A percentile compares a stretch with the other conserved stretches of the same genome.
These are phyloP conservation scores for Amyloporia xantha DNA, from an alignment of 768 basidiomycete genomes.

Conservation along the genomic window DNA sequence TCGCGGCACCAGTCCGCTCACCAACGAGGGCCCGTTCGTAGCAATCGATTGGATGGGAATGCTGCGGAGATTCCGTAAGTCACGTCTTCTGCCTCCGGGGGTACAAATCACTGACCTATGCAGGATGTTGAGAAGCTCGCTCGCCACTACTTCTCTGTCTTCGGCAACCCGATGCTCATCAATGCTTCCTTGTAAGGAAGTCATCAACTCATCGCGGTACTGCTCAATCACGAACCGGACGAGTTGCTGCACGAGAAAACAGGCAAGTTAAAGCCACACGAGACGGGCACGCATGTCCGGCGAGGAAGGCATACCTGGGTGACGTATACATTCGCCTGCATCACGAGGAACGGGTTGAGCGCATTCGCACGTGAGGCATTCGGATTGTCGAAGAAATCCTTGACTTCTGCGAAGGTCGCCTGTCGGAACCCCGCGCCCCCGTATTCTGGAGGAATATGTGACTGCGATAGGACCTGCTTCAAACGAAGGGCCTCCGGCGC, in stretches of 20 bases:
- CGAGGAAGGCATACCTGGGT: constrained; percentile 64
- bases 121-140: constrained; percentile 79
- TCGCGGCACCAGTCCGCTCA: constrained; percentile 19
- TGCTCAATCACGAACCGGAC: constrained; percentile 90
- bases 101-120: constrained; percentile 48
- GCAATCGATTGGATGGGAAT: constrained; percentile 93
- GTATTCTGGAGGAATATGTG: constrained; percentile 50
- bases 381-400: constrained; percentile 88
- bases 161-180: constrained; percentile 62
- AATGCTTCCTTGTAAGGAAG: constrained; percentile 55
- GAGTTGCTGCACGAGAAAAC: constrained; percentile 61
- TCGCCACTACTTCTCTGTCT: constrained; percentile 78
- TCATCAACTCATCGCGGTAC: constrained; percentile 80
- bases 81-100: constrained; percentile 1
- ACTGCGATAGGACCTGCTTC: constrained; percentile 46
- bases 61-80: constrained; percentile 29
- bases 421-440: constrained; percentile 71
- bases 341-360: constrained; percentile 83
- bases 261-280: not conserved
- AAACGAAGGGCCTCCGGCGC: constrained; percentile 71
- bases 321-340: constrained; percentile 89
- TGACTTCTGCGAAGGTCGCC: constrained; percentile 82
- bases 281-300: not conserved
- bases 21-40: constrained; percentile 78
- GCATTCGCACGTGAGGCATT: constrained; percentile 82